Base-by-base conservation (phyloP, 2,329 filamentous ascomycete genomes). In the Cryphonectria radicalis region DNA sequence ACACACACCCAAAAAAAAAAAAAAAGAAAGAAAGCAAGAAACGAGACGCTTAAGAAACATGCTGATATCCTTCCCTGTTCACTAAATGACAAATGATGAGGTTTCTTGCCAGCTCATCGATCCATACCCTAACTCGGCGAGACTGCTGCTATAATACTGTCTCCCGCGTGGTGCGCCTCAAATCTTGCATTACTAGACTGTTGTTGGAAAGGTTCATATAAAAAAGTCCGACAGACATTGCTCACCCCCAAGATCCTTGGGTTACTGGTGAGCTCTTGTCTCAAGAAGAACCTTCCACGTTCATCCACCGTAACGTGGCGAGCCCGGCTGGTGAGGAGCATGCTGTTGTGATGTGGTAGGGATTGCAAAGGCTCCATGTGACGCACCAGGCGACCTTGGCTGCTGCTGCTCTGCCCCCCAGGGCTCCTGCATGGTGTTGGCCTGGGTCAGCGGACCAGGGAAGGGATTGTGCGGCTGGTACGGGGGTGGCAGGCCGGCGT, bases 311-410 rank as follows among this genome's bases (percentile, higher is more conserved):
- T 35, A 50, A 53, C 19, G 43, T 22, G 63, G 42, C 14, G 63
- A 65, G 28, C 25, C 32, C n/a, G 40, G 25, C 25, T 25, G 40
- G 6, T 64, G 40, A 22, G n/a, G 55, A 1, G 28, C 28, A 70
- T 60, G 64, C 64, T 64, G 64, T 64, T 66, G 64, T 35, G 59
- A 67, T 60, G 60, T 63, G 28, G 28, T 2, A 53, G n/a, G 14
- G 42, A 19, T 77, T 75, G 77, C 74, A 75, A 74, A 77, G 78
- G 77, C 76, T 78, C 76, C 75, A 13, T 43, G 25, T 22, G 63
- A 28, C n/a, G 25, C 63, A 13, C 67, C 60, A 40, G 69, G 43
- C 10, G 32, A 25, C 17, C 62, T 63, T 35, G 66, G 46, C 32
- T 64, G 63, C 46, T 68, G 63, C 4, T 68, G 63, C 7, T 65